These are phyloP conservation scores for Iberis amara DNA, from an alignment of 441 rosid species.

Conservation along the genomic window DNA sequence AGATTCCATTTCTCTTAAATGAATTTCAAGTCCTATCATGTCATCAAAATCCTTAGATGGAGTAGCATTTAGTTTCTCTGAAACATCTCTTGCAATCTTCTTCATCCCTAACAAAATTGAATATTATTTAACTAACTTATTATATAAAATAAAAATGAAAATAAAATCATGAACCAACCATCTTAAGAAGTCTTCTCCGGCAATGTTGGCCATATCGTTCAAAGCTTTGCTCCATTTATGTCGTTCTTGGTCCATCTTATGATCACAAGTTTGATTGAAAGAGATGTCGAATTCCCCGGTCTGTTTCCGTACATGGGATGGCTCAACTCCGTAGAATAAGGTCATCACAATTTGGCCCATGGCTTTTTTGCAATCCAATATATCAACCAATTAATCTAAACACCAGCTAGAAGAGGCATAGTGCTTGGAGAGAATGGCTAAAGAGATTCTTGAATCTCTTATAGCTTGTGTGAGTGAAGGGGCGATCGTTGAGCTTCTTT, in stretches of 20 bases:
- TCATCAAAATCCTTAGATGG: constrained; percentile 8
- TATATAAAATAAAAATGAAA: not conserved
- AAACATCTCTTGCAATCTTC: constrained; percentile 20
- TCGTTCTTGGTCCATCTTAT: not conserved
- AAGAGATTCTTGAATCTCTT: constrained; percentile 5
- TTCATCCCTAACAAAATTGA: constrained; percentile 13
- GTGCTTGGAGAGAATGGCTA: constrained; percentile 9
- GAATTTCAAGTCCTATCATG: constrained; percentile 21
- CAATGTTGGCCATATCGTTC: not conserved
- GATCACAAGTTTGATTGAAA: not conserved
- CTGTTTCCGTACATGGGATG: constrained; percentile 7
- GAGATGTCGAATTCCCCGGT: not conserved
- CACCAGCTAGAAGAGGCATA: constrained; percentile 18
- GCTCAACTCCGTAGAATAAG: constrained; percentile 3
- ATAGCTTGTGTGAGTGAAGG: constrained; percentile 1
- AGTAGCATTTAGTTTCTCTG: constrained; percentile 4
- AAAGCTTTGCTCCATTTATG: constrained; percentile 13
- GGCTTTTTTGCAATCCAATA: constrained; percentile 1
- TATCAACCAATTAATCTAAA: constrained; percentile 14
- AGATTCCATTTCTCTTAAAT: not conserved
- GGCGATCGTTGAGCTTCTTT: constrained; percentile 1
- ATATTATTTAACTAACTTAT: too few relatives aligned
- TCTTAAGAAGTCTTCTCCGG: constrained; percentile 4
- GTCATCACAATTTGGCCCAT: constrained; percentile 16
- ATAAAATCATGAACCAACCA: constrained; percentile 4